These are phyloP conservation scores for Penicillium sp. DNA, from an alignment of 2,329 filamentous ascomycete genomes.

Conservation along the genomic window DNA sequence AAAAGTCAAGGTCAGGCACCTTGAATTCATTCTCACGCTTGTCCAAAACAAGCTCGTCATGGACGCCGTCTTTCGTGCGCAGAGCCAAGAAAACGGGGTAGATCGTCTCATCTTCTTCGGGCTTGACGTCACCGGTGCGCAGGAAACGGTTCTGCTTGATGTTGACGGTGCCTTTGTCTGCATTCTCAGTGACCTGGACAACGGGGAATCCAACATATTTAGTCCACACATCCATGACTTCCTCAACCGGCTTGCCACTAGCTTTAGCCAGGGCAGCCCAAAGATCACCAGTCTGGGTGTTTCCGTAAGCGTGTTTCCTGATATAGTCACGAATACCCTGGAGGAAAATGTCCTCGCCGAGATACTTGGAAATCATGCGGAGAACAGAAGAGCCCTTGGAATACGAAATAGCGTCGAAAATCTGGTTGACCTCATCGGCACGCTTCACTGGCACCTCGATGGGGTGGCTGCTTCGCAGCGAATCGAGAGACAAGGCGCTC, in stretches of 20 bases:
- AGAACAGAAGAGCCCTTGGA: slow-evolving; percentile 94
- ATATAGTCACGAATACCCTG: slow-evolving; percentile 87
- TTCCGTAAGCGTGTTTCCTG: slow-evolving; percentile 94
- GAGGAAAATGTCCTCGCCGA: slow-evolving; percentile 89
- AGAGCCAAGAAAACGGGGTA: slow-evolving; percentile 88
- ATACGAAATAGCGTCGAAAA: slow-evolving; percentile 97
- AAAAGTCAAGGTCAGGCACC: slow-evolving; percentile 78
- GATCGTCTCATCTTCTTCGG: slow-evolving; percentile 82
- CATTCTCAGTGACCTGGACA: slow-evolving; percentile 75
- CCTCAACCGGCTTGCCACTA: slow-evolving; percentile 83
- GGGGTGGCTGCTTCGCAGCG: slow-evolving; percentile 87
- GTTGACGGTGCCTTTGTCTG: slow-evolving; percentile 67
- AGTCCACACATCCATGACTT: slow-evolving; percentile 94
- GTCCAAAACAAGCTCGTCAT: slow-evolving; percentile 69
- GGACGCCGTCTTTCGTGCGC: slow-evolving; percentile 75
- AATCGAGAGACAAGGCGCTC: slow-evolving; percentile 81
- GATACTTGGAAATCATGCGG: slow-evolving; percentile 93
- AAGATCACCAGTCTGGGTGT: slow-evolving; percentile 85
- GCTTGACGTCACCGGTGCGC: slow-evolving; percentile 85
- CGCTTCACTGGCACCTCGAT: slow-evolving; percentile 95
- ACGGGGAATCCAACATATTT: slow-evolving; percentile 95
- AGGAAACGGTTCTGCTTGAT: slow-evolving; percentile 95
- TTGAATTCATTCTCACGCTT: slow-evolving; percentile 74
- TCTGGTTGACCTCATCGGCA: slow-evolving; percentile 95
- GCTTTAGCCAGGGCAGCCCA: slow-evolving; percentile 85